Base-by-base conservation (phyloP, 768 basidiomycete species). In the Infundibulicybe gibba region DNA sequence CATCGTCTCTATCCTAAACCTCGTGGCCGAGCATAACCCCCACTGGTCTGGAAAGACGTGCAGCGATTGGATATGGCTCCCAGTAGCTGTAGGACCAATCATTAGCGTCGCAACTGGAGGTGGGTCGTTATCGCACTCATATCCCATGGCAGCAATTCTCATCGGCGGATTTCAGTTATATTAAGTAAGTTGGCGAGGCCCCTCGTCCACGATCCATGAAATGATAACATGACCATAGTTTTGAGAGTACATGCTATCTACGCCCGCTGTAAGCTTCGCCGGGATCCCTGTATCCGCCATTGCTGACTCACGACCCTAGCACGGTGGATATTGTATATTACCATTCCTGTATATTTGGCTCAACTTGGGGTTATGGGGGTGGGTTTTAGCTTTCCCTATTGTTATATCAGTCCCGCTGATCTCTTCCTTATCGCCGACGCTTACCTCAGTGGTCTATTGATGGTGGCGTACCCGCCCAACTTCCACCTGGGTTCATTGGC, bases 301-400 rank as follows among this genome's bases (percentile, higher is more conserved):
- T 12, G 19, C 17, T 16, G 2, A 16, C 14, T 35, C 31, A 11
- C 37, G 9, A 17, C 16, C 19, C 12, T 13, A 45, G 44, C 25
- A 5, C 25, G 19, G n/a, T 45, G 25, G 25, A 25, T 35, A 17
- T 17, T 45, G 17, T 45, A 16, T n/a, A 37, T 45, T 19, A 13
- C 44, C 3, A 35, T 35, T 9, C 44, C 44, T 19, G 16, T 45
- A 6, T 45, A 33, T 35, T 31, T 45, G n/a, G 44, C 2, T 16
- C 31, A 45, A 13, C n/a, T 45, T 32, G 25, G 32, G 25, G 44
- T 45, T 2, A 45, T 45, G 44, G 34, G n/a, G n/a, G 44, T 45
- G 17, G n/a, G 44, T 45, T 12, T 13, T 12, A 32, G 8, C 25
- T 25, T 8, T 25, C 19, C 5, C 19, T 5, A 15, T 10, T 41